Evolutionary conservation across 78 protist species (phyloP), one percentile per base, ranked within the genome.

Genomic region (Dictyostelium firmibasis): DNA sequence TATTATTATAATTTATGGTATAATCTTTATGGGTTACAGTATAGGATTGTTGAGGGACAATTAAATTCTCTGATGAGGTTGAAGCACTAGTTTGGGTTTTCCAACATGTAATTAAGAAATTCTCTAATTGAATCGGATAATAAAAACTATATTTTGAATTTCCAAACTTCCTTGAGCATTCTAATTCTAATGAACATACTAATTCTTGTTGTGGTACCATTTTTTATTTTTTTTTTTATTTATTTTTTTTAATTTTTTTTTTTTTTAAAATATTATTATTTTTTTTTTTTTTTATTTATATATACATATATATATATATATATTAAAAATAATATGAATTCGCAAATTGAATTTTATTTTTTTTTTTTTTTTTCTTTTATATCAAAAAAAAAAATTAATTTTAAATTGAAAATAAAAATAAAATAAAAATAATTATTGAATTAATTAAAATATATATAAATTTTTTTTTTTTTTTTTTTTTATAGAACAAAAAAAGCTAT

Each of bases 121-220:
- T 78, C 27, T 78, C 86, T 43, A 87, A 79, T 16, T 87, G 93
- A 43, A 87, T 87, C 43, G 93, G 93, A 41, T 62, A 64, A 53
- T 78, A 87, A 53, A 87, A 87, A 43, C 64, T 64, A 18, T 78
- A 87, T 79, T 87, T 79, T 18, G 27, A 60, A 10, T 70, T 25
- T 38, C 93, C 93, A 76, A 87, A 87, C 9, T 38, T 78, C 44
- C 93, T 76, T 6, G 50, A 29, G 64, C 93, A 87, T 29, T 87
- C 93, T 60, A 87, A 64, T 50, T 87, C 93, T 29, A 78, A 64
- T 29, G 85, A 76, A 33, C 84, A 78, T 27, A 78, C 79, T 38
- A 76, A 60, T 57, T 86, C 92, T 85, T 85, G 89, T 84, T 84
- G 91, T 41, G 91, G 91, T 31, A 85, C 92, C 92, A 85, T 85